Evolutionary conservation across 2,329 filamentous ascomycete species (phyloP).

Genomic region (Aspergillus niger): DNA sequence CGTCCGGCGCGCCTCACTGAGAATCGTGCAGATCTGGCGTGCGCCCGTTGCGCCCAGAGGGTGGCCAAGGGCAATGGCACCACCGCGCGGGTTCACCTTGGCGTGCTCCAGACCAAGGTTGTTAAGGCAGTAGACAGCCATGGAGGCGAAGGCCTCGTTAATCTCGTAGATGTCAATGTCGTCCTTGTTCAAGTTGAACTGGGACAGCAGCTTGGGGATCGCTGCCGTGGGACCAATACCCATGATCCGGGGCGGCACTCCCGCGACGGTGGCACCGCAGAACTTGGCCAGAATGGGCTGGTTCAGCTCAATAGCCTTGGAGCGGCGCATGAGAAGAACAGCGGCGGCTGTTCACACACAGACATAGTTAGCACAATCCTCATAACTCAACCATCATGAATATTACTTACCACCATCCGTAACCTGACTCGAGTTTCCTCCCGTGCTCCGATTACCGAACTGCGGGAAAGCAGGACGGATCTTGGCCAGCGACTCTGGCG

Average conservation of each 20-base stretch:
- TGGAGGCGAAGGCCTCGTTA: constrained; percentile 97
- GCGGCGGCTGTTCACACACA: constrained; percentile 64
- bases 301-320: constrained; percentile 79
- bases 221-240: constrained; percentile 69
- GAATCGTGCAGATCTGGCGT: constrained; percentile 84
- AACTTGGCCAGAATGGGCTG: constrained; percentile 95
- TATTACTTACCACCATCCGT: constrained; percentile 74
- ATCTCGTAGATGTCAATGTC: constrained; percentile 91
- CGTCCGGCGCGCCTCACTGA: constrained; percentile 79
- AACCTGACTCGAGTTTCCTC: constrained; percentile 91
- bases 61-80: constrained; percentile 89
- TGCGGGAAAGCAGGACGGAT: constrained; percentile 87
- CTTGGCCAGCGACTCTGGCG: constrained; percentile 77
- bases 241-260: constrained; percentile 93
- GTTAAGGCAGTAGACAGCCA: constrained; percentile 91
- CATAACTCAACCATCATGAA: not conserved
- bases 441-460: constrained; percentile 82
- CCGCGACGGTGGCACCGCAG: constrained; percentile 85
- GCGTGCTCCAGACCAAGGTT: constrained; percentile 64
- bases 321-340: constrained; percentile 90
- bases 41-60: constrained; percentile 88
- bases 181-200: constrained; percentile 74
- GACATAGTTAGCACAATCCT: constrained; percentile 13
- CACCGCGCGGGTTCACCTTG: constrained; percentile 89
- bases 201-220: constrained; percentile 77